Conservation (phyloP, 768 basidiomycete genomes). For the Cystoderma amianthinum region DNA sequence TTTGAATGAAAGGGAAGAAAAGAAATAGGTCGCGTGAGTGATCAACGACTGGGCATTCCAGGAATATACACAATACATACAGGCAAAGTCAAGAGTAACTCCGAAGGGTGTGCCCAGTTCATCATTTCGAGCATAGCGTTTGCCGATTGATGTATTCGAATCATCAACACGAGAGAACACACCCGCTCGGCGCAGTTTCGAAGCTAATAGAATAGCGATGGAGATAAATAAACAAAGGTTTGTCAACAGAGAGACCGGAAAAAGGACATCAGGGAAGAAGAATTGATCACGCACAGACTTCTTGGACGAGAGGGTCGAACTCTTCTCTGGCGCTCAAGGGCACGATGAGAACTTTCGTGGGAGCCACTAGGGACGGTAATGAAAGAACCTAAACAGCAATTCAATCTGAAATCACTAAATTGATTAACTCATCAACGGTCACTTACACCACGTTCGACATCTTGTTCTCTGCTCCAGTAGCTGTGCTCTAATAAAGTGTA, state of each 20-base stretch:
- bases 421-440: conserved; percentile 7
- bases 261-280: conserved; percentile 6
- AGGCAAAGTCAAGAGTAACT: conserved; percentile 92
- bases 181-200: conserved; percentile 81
- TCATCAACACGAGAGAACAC: conserved; percentile 94
- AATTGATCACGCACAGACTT: conserved; percentile 72
- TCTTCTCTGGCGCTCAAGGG: conserved; percentile 84
- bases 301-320: conserved; percentile 75
- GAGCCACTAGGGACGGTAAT: conserved; percentile 83
- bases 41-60: conserved; percentile 1
- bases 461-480: conserved; percentile 92
- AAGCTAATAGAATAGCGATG: conserved; percentile 40
- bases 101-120: conserved; percentile 98
- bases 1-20: conserved; percentile 2
- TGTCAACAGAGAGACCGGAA: neutral
- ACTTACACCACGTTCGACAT: conserved; percentile 82
- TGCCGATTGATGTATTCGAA: conserved; percentile 91
- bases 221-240: neutral
- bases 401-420: neutral
- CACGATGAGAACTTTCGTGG: conserved; percentile 95
- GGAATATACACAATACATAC: conserved; percentile 21
- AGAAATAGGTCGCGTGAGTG: neutral
- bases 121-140: conserved; percentile 96
- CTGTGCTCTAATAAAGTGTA: conserved; percentile 92
- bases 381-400: conserved; percentile 68